phyloP scores from a whole-genome alignment of 2,329 filamentous ascomycete genomes.

The Ophiostoma pallidulum region DNA sequence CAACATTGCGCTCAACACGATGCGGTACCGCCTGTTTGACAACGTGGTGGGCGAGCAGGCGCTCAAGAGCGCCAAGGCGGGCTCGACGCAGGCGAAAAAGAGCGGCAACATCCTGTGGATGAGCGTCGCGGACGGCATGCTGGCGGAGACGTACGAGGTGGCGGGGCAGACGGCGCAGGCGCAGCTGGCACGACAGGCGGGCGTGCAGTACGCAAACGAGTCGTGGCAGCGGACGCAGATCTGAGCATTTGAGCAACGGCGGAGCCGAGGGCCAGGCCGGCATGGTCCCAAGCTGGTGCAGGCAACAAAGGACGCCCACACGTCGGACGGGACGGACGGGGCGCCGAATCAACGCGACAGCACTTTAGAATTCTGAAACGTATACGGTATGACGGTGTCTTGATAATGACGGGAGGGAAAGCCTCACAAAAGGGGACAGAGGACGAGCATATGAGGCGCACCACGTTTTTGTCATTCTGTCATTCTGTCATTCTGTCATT shows the following conservation, averaged over 20 bases:
- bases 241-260: not conserved
- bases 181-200: conserved; percentile 31
- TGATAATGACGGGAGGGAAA: too few relatives aligned
- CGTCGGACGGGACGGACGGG: too few relatives aligned
- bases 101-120: conserved; percentile 67
- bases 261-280: not conserved
- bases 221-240: conserved; percentile 28
- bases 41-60: conserved; percentile 74
- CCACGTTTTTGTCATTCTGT: too few relatives aligned
- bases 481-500: too few relatives aligned
- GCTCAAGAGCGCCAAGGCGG: conserved; percentile 64
- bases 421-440: too few relatives aligned
- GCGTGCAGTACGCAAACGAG: conserved; percentile 32
- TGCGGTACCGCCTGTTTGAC: conserved; percentile 74
- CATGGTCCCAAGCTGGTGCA: not conserved
- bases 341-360: too few relatives aligned
- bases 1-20: conserved; percentile 75
- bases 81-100: conserved; percentile 56
- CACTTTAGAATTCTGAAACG: too few relatives aligned
- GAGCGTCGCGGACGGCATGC: conserved; percentile 71
- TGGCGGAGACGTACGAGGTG: conserved; percentile 64
- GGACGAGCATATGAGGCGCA: too few relatives aligned
- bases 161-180: conserved; percentile 45
- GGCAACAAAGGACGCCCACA: too few relatives aligned
- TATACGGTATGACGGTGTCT: too few relatives aligned